Evolutionary conservation across 352 stramenopile genomes (phyloP), one percentile per base, ranked within the genome.

Genomic region (Hyphochytrium catenoides): DNA sequence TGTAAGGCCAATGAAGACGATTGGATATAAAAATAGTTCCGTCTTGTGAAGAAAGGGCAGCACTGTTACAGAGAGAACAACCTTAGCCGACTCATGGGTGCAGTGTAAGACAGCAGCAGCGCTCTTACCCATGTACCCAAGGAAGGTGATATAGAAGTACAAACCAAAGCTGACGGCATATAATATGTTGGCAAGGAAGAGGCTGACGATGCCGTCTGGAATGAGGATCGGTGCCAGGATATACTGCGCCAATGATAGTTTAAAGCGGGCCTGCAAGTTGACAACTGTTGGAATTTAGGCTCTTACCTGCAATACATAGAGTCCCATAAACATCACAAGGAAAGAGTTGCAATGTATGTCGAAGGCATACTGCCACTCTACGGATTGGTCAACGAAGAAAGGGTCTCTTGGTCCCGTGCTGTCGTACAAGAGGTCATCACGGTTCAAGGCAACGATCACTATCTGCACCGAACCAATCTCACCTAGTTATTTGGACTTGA

Each of bases 301-400:
- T 24, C 33, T 12, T 38, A 88, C 61, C 55, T 87, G 62, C 4
- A 82, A 52, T 53, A 95, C 70, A 64, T 94, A 93, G 36, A 95
- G 63, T 42, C 95, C 63, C 6, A 96, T 59, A 47, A 96, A 94
- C 20, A 95, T 51, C 32, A 90, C 74, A 41, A 97, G 95, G 59
- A 97, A 98, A 24, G 84, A 71, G 66, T 98, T 98, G 69, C 83
- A 95, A 61, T 98, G 91, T 47, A 98, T 95, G 62, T 98, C 91
- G 56, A 98, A 96, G 12, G 90, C 85, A 53, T 96, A 98, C 35
- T 97, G 64, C 85, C 84, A 97, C 63, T 98, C 91, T 4, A 98
- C 91, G 25, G 68, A 64, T 60, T 98, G 91, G 43, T 92, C 75
- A 15, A 97, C 87, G 46, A 81, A 75, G 27, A 81, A 62, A 44